Evolutionary conservation across 148 eudicot genomes (phyloP), one percentile per base, ranked within the genome.

Genomic region (Rhododendron simsii): DNA sequence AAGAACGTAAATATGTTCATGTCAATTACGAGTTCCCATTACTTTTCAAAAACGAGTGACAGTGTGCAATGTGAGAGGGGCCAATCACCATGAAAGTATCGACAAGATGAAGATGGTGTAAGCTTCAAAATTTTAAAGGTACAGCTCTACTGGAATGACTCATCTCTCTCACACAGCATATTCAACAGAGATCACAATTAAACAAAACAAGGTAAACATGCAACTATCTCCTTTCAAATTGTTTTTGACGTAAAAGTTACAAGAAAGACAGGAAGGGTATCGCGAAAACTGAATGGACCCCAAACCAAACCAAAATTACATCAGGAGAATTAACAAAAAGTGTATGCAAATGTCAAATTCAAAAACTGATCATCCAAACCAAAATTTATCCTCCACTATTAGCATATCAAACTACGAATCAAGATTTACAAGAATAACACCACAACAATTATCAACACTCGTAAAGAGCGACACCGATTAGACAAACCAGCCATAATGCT

Each of bases 401-500:
- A 83, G 44, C 59, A 67, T 47, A 78, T 51, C 78, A 47, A 87
- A 81, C 37, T 37, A 79, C 48, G 81, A 57, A 50, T 78, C 44
- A 15, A 33, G 20, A 83, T 21, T n/a, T 5, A 20, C n/a, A 18
- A 76, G n/a, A n/a, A 41, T 1, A 63, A 81, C 59, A 81, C 71
- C 20, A 81, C 7, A 4, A 71, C 74, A 16, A 80, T 44, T 11
- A 53, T 15, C 21, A n/a, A 74, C 61, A 73, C 6, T 15, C 26
- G 30, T 76, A 18, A 83, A 83, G 59, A 47, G n/a, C 23, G 78
- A 37, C 18, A 47, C 44, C 50, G 65, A 61, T 39, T 51, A 67
- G n/a, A 78, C 73, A 13, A 65, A 87, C 83, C 89, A 84, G 75
- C 79, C 86, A 87, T 53, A 80, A 84, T 48, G 41, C 45, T 33